phyloP scores from a whole-genome alignment of 768 basidiomycete species.

The Dictyophora rubrovolvata region DNA sequence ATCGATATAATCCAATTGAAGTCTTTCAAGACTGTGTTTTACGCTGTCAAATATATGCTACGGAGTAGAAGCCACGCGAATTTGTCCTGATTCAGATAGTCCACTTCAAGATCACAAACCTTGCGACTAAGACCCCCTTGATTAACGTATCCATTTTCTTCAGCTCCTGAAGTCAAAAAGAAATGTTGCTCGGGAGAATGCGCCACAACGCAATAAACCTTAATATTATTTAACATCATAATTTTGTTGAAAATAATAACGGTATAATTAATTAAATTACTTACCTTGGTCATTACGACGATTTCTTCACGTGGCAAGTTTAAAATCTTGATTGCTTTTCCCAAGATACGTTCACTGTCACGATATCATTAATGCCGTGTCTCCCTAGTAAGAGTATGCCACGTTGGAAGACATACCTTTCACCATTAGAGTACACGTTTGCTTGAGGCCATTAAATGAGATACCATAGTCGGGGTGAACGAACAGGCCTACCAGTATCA shows the following conservation, averaged over 20 bases:
- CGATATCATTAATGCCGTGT: no score
- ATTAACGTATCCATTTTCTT: slow-evolving; percentile 41
- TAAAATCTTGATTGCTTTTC: slow-evolving; percentile 37
- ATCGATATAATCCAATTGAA: slow-evolving; percentile 39
- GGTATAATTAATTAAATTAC: neutral
- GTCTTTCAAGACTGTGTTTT: slow-evolving; percentile 29
- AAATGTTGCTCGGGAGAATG: slow-evolving; percentile 12
- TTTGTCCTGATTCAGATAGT: neutral
- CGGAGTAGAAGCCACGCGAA: neutral
- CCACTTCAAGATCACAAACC: slow-evolving; percentile 21
- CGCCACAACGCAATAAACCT: slow-evolving; percentile 18
- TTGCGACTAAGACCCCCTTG: slow-evolving; percentile 38
- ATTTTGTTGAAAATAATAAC: neutral
- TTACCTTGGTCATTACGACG: slow-evolving; percentile 40
- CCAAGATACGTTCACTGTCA: slow-evolving; percentile 16
- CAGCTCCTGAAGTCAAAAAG: slow-evolving; percentile 2
- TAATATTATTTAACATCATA: no score
- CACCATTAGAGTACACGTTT: slow-evolving; percentile 56
- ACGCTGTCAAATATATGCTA: slow-evolving; percentile 39
- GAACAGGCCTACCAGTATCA: slow-evolving; percentile 16
- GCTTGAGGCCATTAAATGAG: neutral
- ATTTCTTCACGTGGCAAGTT: slow-evolving; percentile 36
- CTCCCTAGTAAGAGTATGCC: no score
- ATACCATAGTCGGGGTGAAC: neutral
- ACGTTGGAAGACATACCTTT: neutral